Base-by-base conservation (phyloP, 2,329 filamentous ascomycete species). In the Cladophialophora carrionii region DNA sequence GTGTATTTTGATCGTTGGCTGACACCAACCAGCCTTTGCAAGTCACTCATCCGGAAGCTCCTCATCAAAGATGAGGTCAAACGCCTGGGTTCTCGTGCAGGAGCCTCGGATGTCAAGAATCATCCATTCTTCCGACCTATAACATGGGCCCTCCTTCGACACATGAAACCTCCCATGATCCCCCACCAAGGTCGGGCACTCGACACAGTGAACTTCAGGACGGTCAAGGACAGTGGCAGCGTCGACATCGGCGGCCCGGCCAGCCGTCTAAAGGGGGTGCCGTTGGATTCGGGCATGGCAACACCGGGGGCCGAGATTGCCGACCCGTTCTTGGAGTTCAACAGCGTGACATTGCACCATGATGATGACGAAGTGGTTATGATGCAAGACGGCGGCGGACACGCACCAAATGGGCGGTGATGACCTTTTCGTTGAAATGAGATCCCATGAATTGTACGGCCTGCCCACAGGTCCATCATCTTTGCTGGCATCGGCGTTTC, bases 251-350 rank as follows among this genome's bases (percentile, higher is more conserved):
- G 73, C 2, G 83, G 79, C 70, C 77, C 80, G 10, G 81, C 74
- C 57, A 76, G 75, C 43, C 81, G 78, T 65, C 76, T 83, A 55
- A 92, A 91, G 78, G 92, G 92, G 1, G 91, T 96, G 12, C 92
- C 92, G 8, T 81, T 96, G 66, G 92, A 96, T 74, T 94, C 90
- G 51, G 91, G 91, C 0, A 82, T 96, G 60, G 87, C 90, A 1
- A 98, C 94, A 2, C 94, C 94, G 1, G 91, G 90, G 52, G 90
- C 84, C 43, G 94, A 97, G 75, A 76, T 89, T 43, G 83, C 86
- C 3, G 95, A 99, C 83, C 95, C 95, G 1, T 99, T 99, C 75
- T 91, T 97, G 78, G 95, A 98, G 77, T 99, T 99, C 79, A 99
- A 98, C 82, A 96, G 92, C 75, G 93, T 99, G 49, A 99, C 95